These are phyloP conservation scores for Meredithiella fracta DNA, from an alignment of 2,329 filamentous ascomycete species.

Conservation along the genomic window DNA sequence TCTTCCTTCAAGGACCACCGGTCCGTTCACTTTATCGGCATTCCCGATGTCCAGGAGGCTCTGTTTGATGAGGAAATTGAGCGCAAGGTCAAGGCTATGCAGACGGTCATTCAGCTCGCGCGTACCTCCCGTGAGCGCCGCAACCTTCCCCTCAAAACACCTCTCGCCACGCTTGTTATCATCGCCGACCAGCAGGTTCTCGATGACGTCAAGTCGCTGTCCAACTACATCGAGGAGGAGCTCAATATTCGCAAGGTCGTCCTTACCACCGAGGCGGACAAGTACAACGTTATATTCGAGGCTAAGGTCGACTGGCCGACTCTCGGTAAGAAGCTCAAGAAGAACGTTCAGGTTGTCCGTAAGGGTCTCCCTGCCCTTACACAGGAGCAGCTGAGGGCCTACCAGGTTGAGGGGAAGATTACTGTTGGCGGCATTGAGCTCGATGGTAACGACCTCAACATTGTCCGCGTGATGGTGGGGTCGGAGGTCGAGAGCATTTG, in stretches of 20 bases:
- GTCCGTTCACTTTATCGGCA: slow-evolving; percentile 73
- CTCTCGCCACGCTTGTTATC: slow-evolving; percentile 66
- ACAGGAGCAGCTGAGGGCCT: slow-evolving; percentile 65
- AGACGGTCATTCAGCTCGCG: slow-evolving; percentile 73
- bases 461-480: slow-evolving; percentile 15
- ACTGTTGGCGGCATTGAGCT: slow-evolving; percentile 74
- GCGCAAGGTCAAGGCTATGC: slow-evolving; percentile 67
- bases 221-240: slow-evolving; percentile 67
- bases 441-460: slow-evolving; percentile 58
- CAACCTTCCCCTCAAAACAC: slow-evolving; percentile 65
- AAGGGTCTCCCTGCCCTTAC: slow-evolving; percentile 61
- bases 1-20: slow-evolving; percentile 48
- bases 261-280: slow-evolving; percentile 64
- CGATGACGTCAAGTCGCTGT: slow-evolving; percentile 62
- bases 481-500: slow-evolving; percentile 14
- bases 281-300: slow-evolving; percentile 71
- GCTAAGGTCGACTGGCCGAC: slow-evolving; percentile 74
- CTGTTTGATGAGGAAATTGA: slow-evolving; percentile 69
- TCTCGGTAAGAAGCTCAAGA: slow-evolving; percentile 83
- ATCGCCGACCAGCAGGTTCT: slow-evolving; percentile 62
- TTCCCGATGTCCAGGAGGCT: slow-evolving; percentile 65
- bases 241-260: slow-evolving; percentile 67
- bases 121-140: slow-evolving; percentile 65
- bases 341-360: slow-evolving; percentile 70
- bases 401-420: slow-evolving; percentile 57